Evolutionary conservation across 768 basidiomycete species (phyloP).

Genomic region (Phylloporus sp.): DNA sequence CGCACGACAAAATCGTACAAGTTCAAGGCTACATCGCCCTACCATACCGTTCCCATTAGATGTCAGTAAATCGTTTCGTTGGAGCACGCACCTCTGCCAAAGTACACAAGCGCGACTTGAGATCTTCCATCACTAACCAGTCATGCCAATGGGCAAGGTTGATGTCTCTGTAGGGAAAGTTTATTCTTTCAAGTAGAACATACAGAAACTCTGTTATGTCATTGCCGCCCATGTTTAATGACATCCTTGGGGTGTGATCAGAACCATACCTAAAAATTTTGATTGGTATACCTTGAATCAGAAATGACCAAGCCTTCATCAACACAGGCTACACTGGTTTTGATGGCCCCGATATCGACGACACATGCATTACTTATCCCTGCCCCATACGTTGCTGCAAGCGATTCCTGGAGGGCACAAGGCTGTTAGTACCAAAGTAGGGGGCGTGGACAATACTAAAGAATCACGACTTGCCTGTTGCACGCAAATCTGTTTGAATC

Average conservation of each 20-base stretch:
- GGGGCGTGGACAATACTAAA: background rate
- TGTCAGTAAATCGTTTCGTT: background rate
- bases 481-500: conserved; percentile 88
- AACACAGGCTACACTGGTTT: conserved; percentile 84
- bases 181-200: conserved; percentile 70
- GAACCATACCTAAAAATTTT: background rate
- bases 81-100: conserved; percentile 68
- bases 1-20: conserved; percentile 88
- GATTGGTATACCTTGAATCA: conserved; percentile 68
- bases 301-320: conserved; percentile 87
- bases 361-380: conserved; percentile 94
- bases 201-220: conserved; percentile 90
- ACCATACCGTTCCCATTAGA: conserved; percentile 9
- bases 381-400: conserved; percentile 92
- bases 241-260: conserved; percentile 45
- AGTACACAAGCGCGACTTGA: conserved; percentile 81
- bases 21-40: conserved; percentile 89
- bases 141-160: conserved; percentile 76
- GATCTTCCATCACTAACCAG: conserved; percentile 87
- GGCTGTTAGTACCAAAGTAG: background rate
- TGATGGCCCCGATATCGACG: conserved; percentile 86
- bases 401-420: conserved; percentile 59
- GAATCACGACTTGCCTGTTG: conserved; percentile 60
- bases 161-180: conserved; percentile 84
- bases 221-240: conserved; percentile 85